Evolutionary conservation across 441 rosid species (phyloP).

Genomic region (Erodium moschatum): DNA sequence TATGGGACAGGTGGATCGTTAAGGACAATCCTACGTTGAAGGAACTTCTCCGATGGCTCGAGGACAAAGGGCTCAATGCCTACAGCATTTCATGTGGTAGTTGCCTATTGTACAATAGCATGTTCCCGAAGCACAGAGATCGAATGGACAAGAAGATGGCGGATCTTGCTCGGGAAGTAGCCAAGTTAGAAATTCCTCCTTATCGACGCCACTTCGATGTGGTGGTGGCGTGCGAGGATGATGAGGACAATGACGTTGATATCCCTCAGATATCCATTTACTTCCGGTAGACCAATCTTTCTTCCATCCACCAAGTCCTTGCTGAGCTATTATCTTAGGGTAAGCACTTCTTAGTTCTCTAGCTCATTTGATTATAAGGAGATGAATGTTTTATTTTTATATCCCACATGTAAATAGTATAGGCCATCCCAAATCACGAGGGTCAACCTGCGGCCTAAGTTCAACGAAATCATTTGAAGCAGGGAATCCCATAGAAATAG

Average conservation of each 20-base stretch:
- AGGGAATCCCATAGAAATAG: too few species aligned
- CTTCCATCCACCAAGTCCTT: constrained; percentile 7
- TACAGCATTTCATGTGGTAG: constrained; percentile 85
- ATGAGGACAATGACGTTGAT: constrained; percentile 77
- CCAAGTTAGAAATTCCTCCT: constrained; percentile 65
- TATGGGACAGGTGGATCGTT: constrained; percentile 88
- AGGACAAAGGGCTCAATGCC: constrained; percentile 60
- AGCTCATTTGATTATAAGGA: too few species aligned
- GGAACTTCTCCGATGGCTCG: constrained; percentile 74
- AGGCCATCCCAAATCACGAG: too few species aligned
- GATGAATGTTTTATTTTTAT: too few species aligned
- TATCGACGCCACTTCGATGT: constrained; percentile 62
- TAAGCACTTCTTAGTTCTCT: too few species aligned
- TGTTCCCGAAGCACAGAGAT: constrained; percentile 70
- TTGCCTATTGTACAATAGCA: constrained; percentile 62
- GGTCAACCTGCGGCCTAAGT: too few species aligned
- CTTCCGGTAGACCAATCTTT: constrained; percentile 28
- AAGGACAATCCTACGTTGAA: constrained; percentile 60
- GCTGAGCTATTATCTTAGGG: too few species aligned
- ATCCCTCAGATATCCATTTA: constrained; percentile 73
- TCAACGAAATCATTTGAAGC: too few species aligned
- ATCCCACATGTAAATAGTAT: too few species aligned
- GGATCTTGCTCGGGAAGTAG: constrained; percentile 74
- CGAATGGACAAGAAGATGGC: constrained; percentile 80
- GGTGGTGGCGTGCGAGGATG: constrained; percentile 84